Conservation (phyloP, 208 protist species). For the Leishmania tarentolae region DNA sequence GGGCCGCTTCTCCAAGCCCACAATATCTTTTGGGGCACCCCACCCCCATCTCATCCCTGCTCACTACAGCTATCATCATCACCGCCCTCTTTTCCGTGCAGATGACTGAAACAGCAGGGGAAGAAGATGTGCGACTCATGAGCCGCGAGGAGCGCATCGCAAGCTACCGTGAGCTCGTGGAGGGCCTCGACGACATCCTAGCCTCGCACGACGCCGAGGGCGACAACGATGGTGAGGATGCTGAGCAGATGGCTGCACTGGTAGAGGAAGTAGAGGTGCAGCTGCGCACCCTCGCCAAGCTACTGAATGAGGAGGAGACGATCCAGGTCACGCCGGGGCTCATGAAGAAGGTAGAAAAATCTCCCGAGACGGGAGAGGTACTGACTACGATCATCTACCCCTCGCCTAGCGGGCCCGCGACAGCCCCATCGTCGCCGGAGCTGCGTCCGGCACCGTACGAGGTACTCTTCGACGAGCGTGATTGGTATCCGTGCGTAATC, state of each 20-base stretch:
- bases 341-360: conserved; percentile 26
- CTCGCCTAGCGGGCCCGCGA: background rate
- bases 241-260: conserved; percentile 48
- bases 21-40: background rate
- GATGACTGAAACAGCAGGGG: background rate
- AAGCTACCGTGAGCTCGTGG: conserved; percentile 33
- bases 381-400: conserved; percentile 20
- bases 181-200: conserved; percentile 29
- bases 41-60: background rate
- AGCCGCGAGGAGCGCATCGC: conserved; percentile 31
- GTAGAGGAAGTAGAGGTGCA: conserved; percentile 53
- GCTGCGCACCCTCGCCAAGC: conserved; percentile 38
- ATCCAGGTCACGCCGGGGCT: conserved; percentile 47
- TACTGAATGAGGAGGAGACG: conserved; percentile 63
- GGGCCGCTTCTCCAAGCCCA: background rate
- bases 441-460: conserved; percentile 57
- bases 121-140: conserved; percentile 34
- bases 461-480: conserved; percentile 61
- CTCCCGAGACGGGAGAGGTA: conserved; percentile 13
- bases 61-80: too few species aligned
- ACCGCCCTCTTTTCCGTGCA: background rate
- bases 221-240: conserved; percentile 26
- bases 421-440: conserved; percentile 7
- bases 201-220: conserved; percentile 18
- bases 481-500: conserved; percentile 81